These are phyloP conservation scores for Myxozyma melibiosi DNA, from an alignment of 805 yeast genomes.

Conservation along the genomic window DNA sequence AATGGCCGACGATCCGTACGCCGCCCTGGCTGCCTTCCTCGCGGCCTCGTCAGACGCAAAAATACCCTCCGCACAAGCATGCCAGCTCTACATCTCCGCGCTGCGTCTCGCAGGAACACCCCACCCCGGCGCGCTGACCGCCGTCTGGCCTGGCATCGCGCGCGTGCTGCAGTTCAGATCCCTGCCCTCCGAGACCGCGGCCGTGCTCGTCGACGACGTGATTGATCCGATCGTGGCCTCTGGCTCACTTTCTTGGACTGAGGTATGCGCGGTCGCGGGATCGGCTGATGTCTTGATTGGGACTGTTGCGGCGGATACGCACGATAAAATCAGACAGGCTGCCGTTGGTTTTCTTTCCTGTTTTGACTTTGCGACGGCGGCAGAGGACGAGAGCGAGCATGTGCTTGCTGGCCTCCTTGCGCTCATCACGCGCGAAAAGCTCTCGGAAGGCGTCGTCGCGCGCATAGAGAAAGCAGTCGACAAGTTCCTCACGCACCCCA, in stretches of 20 bases:
- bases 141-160: constrained; percentile 28
- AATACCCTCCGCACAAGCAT: constrained; percentile 1
- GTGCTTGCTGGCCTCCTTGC: constrained; percentile 6
- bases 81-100: constrained; percentile 15
- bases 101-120: constrained; percentile 15
- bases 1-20: constrained; percentile 22
- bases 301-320: constrained; percentile 18
- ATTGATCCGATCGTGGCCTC: constrained; percentile 19
- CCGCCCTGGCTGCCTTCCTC: constrained; percentile 7
- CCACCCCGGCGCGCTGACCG: constrained; percentile 15
- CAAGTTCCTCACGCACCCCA: constrained; percentile 9
- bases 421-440: constrained; percentile 11
- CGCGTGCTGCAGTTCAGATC: constrained; percentile 11
- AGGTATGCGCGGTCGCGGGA: constrained; percentile 2
- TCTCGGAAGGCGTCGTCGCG: constrained; percentile 20
- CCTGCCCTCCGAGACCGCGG: constrained; percentile 1
- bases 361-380: constrained; percentile 9
- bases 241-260: constrained; percentile 15
- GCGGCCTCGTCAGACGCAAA: background rate
- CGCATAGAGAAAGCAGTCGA: constrained; percentile 21
- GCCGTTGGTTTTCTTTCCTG: constrained; percentile 23
- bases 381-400: background rate
- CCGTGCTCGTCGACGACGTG: constrained; percentile 25
- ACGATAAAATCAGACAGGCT: constrained; percentile 24
- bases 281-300: constrained; percentile 13